These are phyloP conservation scores for Phytophthora pinifolia DNA, from an alignment of 352 stramenopile genomes.

Conservation along the genomic window DNA sequence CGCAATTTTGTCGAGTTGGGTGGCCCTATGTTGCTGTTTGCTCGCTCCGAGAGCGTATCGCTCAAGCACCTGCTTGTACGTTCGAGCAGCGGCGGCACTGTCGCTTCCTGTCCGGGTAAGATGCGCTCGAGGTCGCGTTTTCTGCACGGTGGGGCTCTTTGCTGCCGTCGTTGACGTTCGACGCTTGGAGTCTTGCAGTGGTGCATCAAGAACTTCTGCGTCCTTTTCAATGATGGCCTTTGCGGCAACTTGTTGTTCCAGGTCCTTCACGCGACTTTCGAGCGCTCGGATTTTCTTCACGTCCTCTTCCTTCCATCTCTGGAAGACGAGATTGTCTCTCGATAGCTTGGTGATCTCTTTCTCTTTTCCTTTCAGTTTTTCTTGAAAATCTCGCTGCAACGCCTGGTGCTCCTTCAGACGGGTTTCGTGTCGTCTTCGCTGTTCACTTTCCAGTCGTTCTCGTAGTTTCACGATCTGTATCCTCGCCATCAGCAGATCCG, in stretches of 20 bases:
- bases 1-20: slow-evolving; percentile 4
- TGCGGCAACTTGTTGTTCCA: slow-evolving; percentile 26
- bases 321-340: slow-evolving; percentile 64
- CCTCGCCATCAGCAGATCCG: slow-evolving; percentile 60
- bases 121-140: slow-evolving; percentile 26
- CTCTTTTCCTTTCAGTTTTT: slow-evolving; percentile 64
- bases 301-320: slow-evolving; percentile 64
- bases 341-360: slow-evolving; percentile 52
- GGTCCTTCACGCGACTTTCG: slow-evolving; percentile 43
- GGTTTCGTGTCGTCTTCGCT: slow-evolving; percentile 45
- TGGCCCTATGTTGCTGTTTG: slow-evolving; percentile 9
- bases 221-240: not conserved
- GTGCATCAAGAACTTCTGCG: not conserved
- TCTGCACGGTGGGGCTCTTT: slow-evolving; percentile 5
- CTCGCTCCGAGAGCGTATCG: slow-evolving; percentile 34
- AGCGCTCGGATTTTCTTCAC: slow-evolving; percentile 50
- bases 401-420: slow-evolving; percentile 61
- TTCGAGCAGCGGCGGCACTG: slow-evolving; percentile 5
- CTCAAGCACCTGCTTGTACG: slow-evolving; percentile 45
- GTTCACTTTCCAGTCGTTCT: slow-evolving; percentile 49
- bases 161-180: slow-evolving; percentile 4
- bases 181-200: slow-evolving; percentile 6
- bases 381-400: slow-evolving; percentile 45
- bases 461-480: slow-evolving; percentile 58
- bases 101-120: slow-evolving; percentile 11